Conservation (phyloP, 2,329 filamentous ascomycete genomes). For the Niveomyces coronatus region DNA sequence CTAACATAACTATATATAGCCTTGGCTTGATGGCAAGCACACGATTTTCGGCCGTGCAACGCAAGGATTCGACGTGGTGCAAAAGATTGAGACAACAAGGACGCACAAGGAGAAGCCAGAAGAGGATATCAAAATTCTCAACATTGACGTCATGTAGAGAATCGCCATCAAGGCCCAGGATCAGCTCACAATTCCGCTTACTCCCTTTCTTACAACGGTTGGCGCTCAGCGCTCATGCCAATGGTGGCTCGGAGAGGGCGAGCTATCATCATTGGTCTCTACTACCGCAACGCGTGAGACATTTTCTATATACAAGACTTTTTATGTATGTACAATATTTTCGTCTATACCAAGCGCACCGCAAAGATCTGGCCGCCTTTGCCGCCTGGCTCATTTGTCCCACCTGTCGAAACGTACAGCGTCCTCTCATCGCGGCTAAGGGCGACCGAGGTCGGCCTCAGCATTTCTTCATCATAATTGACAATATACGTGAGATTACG, state of each 20-base stretch:
- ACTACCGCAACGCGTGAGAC: no score
- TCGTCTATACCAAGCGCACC: background rate
- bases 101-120: conserved; percentile 88
- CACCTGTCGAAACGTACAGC: conserved; percentile 11
- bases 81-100: conserved; percentile 86
- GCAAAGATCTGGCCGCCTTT: conserved; percentile 8
- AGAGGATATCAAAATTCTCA: conserved; percentile 95
- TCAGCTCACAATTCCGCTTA: background rate
- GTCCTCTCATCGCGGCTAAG: conserved; percentile 13
- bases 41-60: conserved; percentile 90
- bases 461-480: conserved; percentile 2
- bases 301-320: background rate
- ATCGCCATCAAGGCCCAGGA: no score
- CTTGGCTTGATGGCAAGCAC: conserved; percentile 93
- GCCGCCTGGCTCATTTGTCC: conserved; percentile 1
- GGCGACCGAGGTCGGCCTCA: conserved; percentile 9
- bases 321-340: background rate
- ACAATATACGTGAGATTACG: conserved; percentile 4
- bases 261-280: no score
- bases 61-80: conserved; percentile 85
- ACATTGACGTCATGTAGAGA: conserved; percentile 53
- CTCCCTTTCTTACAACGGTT: no score
- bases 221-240: no score
- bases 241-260: no score
- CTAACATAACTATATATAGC: no score